Evolutionary conservation across 345 rosid species (phyloP).

Genomic region (Diplotaxis tenuifolia): DNA sequence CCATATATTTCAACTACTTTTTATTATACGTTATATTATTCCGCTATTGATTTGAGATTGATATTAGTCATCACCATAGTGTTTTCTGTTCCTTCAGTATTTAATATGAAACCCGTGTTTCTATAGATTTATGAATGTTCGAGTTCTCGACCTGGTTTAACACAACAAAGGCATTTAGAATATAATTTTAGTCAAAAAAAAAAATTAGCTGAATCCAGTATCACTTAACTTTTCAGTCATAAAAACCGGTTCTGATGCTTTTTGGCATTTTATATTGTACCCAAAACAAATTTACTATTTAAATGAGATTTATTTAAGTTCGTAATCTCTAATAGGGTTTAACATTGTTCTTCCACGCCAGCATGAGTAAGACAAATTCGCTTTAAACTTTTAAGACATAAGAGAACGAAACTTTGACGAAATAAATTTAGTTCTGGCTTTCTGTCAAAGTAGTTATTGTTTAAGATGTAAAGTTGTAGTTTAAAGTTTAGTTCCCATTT

Average conservation of each 20-base stretch:
- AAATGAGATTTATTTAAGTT: neutral
- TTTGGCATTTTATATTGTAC: neutral
- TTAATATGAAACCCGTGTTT: neutral
- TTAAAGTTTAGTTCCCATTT: slow-evolving; percentile 33
- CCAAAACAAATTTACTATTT: neutral
- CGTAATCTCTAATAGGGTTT: neutral
- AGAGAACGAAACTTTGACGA: slow-evolving; percentile 34
- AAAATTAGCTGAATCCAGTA: slow-evolving; percentile 5
- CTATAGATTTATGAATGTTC: neutral
- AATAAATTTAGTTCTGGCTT: neutral
- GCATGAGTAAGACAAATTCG: slow-evolving; percentile 22
- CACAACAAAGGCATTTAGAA: neutral
- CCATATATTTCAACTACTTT: neutral
- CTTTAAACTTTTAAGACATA: slow-evolving; percentile 17
- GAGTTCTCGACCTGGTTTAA: neutral
- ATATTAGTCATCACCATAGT: neutral
- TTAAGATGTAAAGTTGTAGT: slow-evolving; percentile 16
- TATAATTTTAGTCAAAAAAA: neutral
- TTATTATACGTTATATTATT: neutral
- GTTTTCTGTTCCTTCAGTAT: neutral
- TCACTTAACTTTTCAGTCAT: neutral
- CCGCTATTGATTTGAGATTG: neutral
- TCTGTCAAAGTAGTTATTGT: slow-evolving; percentile 11
- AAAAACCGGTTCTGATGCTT: neutral
- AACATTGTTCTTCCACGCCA: slow-evolving; percentile 17